phyloP scores from a whole-genome alignment of 768 basidiomycete species.

The Tulasnella sp. region DNA sequence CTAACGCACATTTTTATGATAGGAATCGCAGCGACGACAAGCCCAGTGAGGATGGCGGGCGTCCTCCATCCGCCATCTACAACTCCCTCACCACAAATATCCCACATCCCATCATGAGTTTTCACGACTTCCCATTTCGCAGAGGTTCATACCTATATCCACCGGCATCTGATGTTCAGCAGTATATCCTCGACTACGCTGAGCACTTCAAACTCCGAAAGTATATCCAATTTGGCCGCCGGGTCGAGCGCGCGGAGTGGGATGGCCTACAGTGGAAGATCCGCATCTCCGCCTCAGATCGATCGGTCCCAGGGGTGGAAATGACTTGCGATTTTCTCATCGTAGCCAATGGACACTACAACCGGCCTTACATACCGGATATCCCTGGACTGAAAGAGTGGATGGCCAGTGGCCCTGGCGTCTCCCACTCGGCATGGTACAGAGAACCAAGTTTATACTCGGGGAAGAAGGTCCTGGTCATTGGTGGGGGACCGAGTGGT shows the following conservation, averaged over 20 bases:
- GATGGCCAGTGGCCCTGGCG: slow-evolving; percentile 35
- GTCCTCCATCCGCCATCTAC: slow-evolving; percentile 64
- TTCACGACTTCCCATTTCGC: slow-evolving; percentile 50
- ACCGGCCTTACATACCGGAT: slow-evolving; percentile 49
- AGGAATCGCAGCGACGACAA: neutral
- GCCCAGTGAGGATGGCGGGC: slow-evolving; percentile 27
- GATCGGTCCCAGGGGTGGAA: slow-evolving; percentile 20
- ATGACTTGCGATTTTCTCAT: slow-evolving; percentile 52
- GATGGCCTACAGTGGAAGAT: slow-evolving; percentile 37
- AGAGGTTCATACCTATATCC: slow-evolving; percentile 66
- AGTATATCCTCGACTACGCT: slow-evolving; percentile 63
- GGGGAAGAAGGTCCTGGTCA: slow-evolving; percentile 36
- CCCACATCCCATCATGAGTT: slow-evolving; percentile 71
- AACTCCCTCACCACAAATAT: slow-evolving; percentile 75
- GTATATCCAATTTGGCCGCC: slow-evolving; percentile 54
- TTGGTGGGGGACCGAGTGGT: slow-evolving; percentile 52
- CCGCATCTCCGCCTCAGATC: slow-evolving; percentile 26
- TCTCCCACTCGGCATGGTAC: slow-evolving; percentile 60
- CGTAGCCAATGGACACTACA: slow-evolving; percentile 69
- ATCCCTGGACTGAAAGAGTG: slow-evolving; percentile 51
- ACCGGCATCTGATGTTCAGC: slow-evolving; percentile 43
- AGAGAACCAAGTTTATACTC: slow-evolving; percentile 36
- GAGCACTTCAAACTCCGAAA: slow-evolving; percentile 45
- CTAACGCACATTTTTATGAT: neutral
- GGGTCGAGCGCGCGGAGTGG: slow-evolving; percentile 34